phyloP scores from a whole-genome alignment of 768 basidiomycete species.

The Suillus variegatus region DNA sequence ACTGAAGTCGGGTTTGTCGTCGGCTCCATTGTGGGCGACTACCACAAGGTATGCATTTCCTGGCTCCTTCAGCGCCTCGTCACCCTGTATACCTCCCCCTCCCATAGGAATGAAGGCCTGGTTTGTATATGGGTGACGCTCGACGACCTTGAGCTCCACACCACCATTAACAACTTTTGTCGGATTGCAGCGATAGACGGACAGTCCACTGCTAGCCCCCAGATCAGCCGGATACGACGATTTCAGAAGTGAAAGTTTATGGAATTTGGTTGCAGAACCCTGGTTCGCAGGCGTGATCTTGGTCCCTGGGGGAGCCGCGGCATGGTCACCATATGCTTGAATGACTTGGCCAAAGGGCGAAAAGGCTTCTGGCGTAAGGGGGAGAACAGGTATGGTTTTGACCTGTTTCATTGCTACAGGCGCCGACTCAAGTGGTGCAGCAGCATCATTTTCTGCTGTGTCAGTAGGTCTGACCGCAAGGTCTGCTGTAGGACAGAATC shows the following conservation, averaged over 20 bases:
- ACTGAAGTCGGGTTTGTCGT: conserved; percentile 75
- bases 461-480: too few species aligned
- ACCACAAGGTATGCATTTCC: conserved; percentile 76
- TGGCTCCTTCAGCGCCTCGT: conserved; percentile 47
- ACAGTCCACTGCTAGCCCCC: conserved; percentile 67
- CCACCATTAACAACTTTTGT: conserved; percentile 43
- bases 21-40: conserved; percentile 75
- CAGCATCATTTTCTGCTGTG: conserved; percentile 2
- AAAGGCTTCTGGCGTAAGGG: conserved; percentile 86
- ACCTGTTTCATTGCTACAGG: conserved; percentile 2
- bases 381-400: conserved; percentile 51
- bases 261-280: conserved; percentile 90
- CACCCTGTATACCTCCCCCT: conserved; percentile 42
- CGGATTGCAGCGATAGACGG: conserved; percentile 82
- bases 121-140: conserved; percentile 87
- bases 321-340: conserved; percentile 76
- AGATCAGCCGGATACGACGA: conserved; percentile 62
- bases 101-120: conserved; percentile 98
- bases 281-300: conserved; percentile 84
- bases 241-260: conserved; percentile 77
- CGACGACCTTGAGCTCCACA: conserved; percentile 68
- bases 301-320: conserved; percentile 65
- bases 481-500: conserved; percentile 21
- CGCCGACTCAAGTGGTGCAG: conserved; percentile 11
- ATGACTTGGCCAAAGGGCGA: conserved; percentile 88